Conservation (phyloP, 192 early-diverging fungal species). For the Coemansia guatemalensis region DNA sequence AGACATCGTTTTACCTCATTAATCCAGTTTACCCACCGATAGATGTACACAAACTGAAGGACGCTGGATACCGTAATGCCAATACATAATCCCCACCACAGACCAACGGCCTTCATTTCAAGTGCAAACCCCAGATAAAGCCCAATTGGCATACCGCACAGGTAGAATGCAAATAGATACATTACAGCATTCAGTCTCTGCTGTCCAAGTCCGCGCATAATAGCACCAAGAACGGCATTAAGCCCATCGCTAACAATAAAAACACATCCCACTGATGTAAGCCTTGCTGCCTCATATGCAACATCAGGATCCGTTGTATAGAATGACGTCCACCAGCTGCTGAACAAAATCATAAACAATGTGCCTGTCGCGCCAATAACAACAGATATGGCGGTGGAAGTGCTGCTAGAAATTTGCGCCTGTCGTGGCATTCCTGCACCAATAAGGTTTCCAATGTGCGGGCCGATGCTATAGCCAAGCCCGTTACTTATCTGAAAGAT, state of each 20-base stretch:
- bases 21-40: conserved; percentile 27
- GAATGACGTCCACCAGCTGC: conserved; percentile 38
- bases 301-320: conserved; percentile 72
- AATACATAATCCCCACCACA: conserved; percentile 40
- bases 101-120: conserved; percentile 22
- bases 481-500: conserved; percentile 71
- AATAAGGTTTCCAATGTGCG: conserved; percentile 73
- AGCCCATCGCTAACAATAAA: conserved; percentile 60
- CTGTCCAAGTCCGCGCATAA: conserved; percentile 51
- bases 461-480: conserved; percentile 68
- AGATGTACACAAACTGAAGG: conserved; percentile 24
- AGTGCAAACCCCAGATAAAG: conserved; percentile 40
- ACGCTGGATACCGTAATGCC: conserved; percentile 13
- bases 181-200: conserved; percentile 48
- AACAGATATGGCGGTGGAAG: conserved; percentile 55
- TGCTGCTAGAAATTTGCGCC: conserved; percentile 59
- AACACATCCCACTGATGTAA: conserved; percentile 71
- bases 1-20: conserved; percentile 26
- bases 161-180: conserved; percentile 50
- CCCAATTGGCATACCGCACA: conserved; percentile 46
- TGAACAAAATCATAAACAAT: conserved; percentile 8
- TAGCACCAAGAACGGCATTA: conserved; percentile 55
- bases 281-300: conserved; percentile 61
- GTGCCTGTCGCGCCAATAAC: conserved; percentile 44
- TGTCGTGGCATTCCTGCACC: conserved; percentile 57